Evolutionary conservation across 371 early-diverging fungal genomes (phyloP), one percentile per base, ranked within the genome.

Genomic region (Lichtheimia hyalospora): DNA sequence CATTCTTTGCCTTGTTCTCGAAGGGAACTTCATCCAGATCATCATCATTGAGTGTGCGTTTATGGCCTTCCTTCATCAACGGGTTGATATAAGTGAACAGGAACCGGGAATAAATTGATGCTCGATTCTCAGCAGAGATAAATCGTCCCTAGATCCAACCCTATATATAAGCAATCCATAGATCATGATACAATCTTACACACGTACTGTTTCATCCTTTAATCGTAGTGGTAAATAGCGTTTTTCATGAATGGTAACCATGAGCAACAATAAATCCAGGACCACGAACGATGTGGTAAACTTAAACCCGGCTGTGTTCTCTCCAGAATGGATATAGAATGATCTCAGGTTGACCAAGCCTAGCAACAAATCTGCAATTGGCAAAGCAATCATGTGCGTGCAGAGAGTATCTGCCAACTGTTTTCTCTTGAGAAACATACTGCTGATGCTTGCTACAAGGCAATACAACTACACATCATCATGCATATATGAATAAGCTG

Each of bases 111-210:
- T 46, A 46, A 18, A 46, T 7, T 14, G 46, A 46, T 6, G 46
- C 46, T n/a, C 46, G 46, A 46, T 46, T 18, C 20, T 46, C 46
- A 20, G 46, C 18, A n/a, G 46, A 46, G n/a, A n/a, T n/a, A 46
- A 46, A n/a, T 5, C 46, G 46, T n/a, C 46, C 46, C 46, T 46
- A 20, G 7, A 46, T 46, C 10, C 34, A 6, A 34, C 2, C 10
- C n/a, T n/a, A n/a, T n/a, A 34, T 34, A 10, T 34, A 10, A 34
- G 34, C 34, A 6, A 10, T 34, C 34, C 5, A n/a, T n/a, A n/a
- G n/a, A n/a, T n/a, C n/a, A n/a, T n/a, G n/a, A 44, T 73, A 68
- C 25, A 25, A 25, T 0, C 71, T 69, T 78, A 75, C 54, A 60
- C 58, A 55, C 68, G 55, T 70, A 70, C 74, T 2, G 63, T 54